phyloP scores from a whole-genome alignment of 352 stramenopile species.

The Phytophthora rubi region DNA sequence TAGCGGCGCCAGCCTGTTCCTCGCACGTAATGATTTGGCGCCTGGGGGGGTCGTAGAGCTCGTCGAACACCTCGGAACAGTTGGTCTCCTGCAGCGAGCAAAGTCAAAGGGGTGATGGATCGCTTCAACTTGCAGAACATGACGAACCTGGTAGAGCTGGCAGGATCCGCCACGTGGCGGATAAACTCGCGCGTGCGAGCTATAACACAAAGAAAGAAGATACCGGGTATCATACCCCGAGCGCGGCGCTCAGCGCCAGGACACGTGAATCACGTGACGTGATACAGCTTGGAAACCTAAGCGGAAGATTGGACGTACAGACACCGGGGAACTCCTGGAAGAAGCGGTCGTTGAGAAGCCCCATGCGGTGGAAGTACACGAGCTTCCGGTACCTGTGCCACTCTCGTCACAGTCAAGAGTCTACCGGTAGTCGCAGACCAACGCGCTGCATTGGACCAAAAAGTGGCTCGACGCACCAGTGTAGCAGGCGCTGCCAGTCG shows the following conservation, averaged over 20 bases:
- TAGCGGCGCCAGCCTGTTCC: conserved; percentile 5
- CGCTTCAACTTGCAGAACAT: conserved; percentile 1
- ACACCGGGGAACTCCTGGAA: conserved; percentile 65
- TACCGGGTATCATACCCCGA: background rate
- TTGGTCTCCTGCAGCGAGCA: conserved; percentile 47
- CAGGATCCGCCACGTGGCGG: conserved; percentile 64
- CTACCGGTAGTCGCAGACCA: background rate
- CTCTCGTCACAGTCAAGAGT: background rate
- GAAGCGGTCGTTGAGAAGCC: conserved; percentile 69
- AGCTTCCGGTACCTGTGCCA: conserved; percentile 69
- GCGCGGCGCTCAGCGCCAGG: background rate
- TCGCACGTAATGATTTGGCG: conserved; percentile 40
- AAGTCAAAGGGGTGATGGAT: background rate
- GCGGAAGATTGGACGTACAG: conserved; percentile 36
- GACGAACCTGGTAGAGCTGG: conserved; percentile 55
- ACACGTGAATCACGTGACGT: conserved; percentile 1
- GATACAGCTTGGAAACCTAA: background rate
- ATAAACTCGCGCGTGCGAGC: conserved; percentile 65
- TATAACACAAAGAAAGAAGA: conserved; percentile 17
- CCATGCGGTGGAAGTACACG: conserved; percentile 77
- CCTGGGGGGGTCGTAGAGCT: conserved; percentile 57
- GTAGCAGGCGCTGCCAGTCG: conserved; percentile 69
- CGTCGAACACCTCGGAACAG: conserved; percentile 65
- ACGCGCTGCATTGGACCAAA: no score
- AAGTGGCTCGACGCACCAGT: conserved; percentile 44